Evolutionary conservation across 2,329 filamentous ascomycete genomes (phyloP), one percentile per base, ranked within the genome.

Genomic region (Exophiala mesophila): DNA sequence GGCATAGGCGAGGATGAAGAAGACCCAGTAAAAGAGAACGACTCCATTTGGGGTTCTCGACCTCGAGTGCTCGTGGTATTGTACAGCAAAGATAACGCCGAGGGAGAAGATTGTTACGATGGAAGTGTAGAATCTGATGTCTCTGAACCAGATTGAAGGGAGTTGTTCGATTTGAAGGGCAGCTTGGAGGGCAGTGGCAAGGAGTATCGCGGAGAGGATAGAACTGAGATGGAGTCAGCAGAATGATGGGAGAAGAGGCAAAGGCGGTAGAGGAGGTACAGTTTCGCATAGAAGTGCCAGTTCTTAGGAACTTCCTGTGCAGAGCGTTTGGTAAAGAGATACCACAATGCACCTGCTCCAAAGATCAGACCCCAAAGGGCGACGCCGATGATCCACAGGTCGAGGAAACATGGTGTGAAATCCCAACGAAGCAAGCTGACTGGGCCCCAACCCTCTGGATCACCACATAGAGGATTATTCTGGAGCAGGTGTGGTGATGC

Each of bases 371-470:
- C 89, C 68, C 83, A 94, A 10, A 73, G 74, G 6, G 87, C 86
- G 19, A 95, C 85, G 2, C 75, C 68, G 23, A 85, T 79, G 45
- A 97, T 78, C 79, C 87, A 89, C 16, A 94, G 78, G 63, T 98
- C 94, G 57, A 97, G 81, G 62, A 98, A 98, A 71, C 92, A 98
- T 29, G 92, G 90, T 12, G 92, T 97, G 59, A 98, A 88, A 68
- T 98, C 92, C 66, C 88, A 96, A 63, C 90, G 77, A 54, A 81
- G 74, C 24, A 82, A 81, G 66, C 88, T 96, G 61, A 98, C 62
- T 16, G 92, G 92, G 1, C 94, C 94, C 92, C 92, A 98, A 58
- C 92, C 94, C 67, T 97, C 90, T 41, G 74, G 72, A 66, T 95
- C 92, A 63, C 84, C 80, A 68, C 90, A 97, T 64, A 96, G 72